phyloP scores from a whole-genome alignment of 2,329 filamentous ascomycete species.

The Ceratocystiopsis minuta region DNA sequence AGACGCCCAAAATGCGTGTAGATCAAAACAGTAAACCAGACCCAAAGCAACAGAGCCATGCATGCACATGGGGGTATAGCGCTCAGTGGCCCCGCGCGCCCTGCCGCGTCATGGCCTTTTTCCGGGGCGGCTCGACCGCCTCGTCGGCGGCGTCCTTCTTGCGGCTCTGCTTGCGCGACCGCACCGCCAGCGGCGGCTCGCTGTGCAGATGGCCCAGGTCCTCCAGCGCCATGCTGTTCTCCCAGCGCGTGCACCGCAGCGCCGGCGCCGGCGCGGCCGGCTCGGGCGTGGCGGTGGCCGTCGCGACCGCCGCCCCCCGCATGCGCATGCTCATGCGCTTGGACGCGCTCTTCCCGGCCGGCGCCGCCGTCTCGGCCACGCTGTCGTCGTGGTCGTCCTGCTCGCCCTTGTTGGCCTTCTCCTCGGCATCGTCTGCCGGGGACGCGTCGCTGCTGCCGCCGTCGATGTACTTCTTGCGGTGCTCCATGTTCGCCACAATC shows the following conservation, averaged over 20 bases:
- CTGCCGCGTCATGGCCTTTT: constrained; percentile 10
- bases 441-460: too few species aligned
- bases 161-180: constrained; percentile 33
- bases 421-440: constrained; percentile 5
- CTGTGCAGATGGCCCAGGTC: constrained; percentile 40
- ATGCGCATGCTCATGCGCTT: constrained; percentile 30
- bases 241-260: constrained; percentile 34
- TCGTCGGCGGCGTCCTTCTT: constrained; percentile 20
- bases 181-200: constrained; percentile 33
- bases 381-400: constrained; percentile 16
- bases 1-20: too few species aligned
- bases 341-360: neutral
- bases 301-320: neutral
- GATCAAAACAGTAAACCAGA: too few species aligned
- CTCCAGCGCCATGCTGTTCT: constrained; percentile 38
- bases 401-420: constrained; percentile 22
- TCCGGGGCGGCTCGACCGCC: constrained; percentile 11
- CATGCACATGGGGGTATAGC: neutral
- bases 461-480: constrained; percentile 52
- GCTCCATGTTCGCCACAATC: constrained; percentile 65
- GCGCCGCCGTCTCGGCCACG: neutral
- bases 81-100: constrained; percentile 5
- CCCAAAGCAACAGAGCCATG: neutral
- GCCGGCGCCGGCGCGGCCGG: constrained; percentile 16
- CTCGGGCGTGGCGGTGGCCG: constrained; percentile 28